phyloP scores from a whole-genome alignment of 495 filamentous ascomycete species.

The Pseudotulostoma volvatum region DNA sequence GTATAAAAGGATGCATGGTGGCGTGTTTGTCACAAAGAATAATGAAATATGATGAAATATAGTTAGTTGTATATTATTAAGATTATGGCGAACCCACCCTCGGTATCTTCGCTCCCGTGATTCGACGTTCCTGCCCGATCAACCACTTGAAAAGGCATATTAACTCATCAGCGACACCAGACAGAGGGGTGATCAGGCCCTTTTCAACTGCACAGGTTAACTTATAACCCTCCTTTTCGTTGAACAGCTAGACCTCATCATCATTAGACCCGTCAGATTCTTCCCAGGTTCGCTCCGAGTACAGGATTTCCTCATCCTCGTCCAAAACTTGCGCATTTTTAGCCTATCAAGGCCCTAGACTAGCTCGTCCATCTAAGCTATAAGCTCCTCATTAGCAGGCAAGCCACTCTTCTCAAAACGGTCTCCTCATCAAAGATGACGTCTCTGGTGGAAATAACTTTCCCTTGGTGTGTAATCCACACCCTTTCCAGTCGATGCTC shows the following conservation, averaged over 20 bases:
- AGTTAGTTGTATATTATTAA: too few relatives aligned
- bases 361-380: not conserved
- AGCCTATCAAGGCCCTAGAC: not conserved
- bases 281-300: not conserved
- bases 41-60: too few relatives aligned
- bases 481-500: not conserved
- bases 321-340: not conserved
- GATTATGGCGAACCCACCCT: not conserved
- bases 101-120: not conserved
- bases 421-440: not conserved
- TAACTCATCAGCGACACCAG: not conserved
- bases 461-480: not conserved
- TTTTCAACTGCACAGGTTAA: not conserved
- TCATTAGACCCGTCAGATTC: not conserved
- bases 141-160: not conserved
- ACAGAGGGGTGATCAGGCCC: not conserved
- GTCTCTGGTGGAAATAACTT: not conserved
- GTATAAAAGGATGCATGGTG: too few relatives aligned
- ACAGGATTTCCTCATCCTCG: not conserved
- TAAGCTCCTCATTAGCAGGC: not conserved
- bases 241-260: not conserved
- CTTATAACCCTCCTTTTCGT: not conserved
- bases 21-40: too few relatives aligned
- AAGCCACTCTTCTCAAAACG: not conserved
- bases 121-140: not conserved